Percentiles rank a stretch among this genome's conserved stretches.
Evolutionary conservation across 2,329 filamentous ascomycete genomes (phyloP).

Genomic region (Stagonosporopsis tanaceti): DNA sequence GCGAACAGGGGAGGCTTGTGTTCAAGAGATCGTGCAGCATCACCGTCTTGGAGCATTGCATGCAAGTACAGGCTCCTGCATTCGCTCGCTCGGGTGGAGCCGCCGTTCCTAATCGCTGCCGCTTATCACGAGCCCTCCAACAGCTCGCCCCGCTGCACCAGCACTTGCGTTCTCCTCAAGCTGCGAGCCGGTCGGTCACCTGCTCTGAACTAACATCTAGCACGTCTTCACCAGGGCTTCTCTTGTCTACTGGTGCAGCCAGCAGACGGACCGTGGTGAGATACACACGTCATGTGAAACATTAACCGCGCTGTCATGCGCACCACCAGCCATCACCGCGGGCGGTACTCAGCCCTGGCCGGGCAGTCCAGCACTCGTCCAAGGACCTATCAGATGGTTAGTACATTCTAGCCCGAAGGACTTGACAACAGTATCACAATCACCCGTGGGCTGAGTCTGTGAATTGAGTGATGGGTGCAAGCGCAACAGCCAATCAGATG

Average conservation of each 20-base stretch:
- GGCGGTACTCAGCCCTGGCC: neutral
- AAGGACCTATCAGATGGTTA: no score
- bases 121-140: conserved; percentile 12
- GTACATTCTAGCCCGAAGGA: neutral
- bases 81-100: conserved; percentile 26
- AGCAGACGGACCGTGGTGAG: conserved; percentile 2
- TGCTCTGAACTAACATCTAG: neutral
- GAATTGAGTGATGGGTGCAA: neutral
- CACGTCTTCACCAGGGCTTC: neutral
- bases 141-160: conserved; percentile 6
- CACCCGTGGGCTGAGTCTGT: neutral
- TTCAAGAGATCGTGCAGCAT: conserved; percentile 6
- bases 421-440: neutral
- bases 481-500: no score
- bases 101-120: conserved; percentile 22
- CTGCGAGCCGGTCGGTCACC: conserved; percentile 2
- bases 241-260: neutral
- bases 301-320: conserved; percentile 27
- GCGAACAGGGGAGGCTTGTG: neutral
- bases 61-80: conserved; percentile 24
- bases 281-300: conserved; percentile 33
- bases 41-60: conserved; percentile 8
- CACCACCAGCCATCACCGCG: conserved; percentile 11
- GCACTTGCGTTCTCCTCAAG: neutral
- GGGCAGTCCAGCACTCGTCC: neutral